Evolutionary conservation across 2,329 filamentous ascomycete species (phyloP), one percentile per base, ranked within the genome.

Genomic region (Pseudopyrenochaeta lycopersici): DNA sequence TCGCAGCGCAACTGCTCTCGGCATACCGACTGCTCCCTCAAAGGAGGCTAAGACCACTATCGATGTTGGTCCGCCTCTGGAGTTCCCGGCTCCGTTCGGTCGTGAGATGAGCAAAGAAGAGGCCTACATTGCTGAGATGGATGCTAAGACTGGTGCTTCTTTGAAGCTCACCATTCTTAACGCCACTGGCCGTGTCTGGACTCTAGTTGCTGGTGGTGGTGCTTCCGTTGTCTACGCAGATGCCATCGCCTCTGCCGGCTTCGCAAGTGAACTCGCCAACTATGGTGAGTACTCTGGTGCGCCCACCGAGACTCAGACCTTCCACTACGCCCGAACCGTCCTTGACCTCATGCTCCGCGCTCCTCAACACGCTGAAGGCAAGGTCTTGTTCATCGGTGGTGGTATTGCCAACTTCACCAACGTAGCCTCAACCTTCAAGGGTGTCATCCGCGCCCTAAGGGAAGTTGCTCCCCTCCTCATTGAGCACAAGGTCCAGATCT

Each of bases 321-420:
- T 91, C 88, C 93, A 98, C 88, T 99, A 99, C 82, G 93, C 95
- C 74, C 90, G 91, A 74, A 99, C 95, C 27, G 92, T 99, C 62
- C 85, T 99, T 61, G 95, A 99, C 78, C 88, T 99, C 63, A 96
- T 99, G 91, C 90, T 99, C 69, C 91, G 95, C 67, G 90, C 94
- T 50, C 94, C 95, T 54, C 79, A 87, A 76, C 84, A 87, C 79
- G 86, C 91, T 58, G 89, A 97, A 74, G 95, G 95, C 84, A 99
- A 98, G 87, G 92, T 99, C 48, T 89, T 99, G 64, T 99, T 99
- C 87, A 98, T 99, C 67, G 95, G 95, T 80, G 95, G 95, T 83
- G 95, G 95, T 86, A 99, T 99, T 86, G 95, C 95, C 85, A 99
- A 99, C 90, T 99, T 99, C 85, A 99, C 95, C 85, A 99, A 98